Evolutionary conservation across 139 green algal genomes (phyloP).

Genomic region (Tetratostichococcus sp.): DNA sequence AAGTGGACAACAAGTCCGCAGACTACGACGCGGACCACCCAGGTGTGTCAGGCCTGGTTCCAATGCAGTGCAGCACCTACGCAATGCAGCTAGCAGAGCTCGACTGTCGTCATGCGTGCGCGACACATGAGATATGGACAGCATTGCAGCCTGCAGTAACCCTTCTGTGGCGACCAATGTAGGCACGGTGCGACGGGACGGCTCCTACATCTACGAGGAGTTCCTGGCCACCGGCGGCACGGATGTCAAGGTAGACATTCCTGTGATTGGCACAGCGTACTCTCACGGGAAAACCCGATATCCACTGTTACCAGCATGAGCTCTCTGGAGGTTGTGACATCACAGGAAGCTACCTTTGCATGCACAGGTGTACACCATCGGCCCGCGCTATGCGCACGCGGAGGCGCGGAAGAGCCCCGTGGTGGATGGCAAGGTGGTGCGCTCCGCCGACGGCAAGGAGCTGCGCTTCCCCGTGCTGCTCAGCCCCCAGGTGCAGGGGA

Average conservation of each 20-base stretch:
- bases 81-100: too few species aligned
- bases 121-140: too few species aligned
- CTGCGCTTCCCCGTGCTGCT: constrained; percentile 90
- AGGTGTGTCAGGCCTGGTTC: constrained; percentile 7
- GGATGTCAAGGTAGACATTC: constrained; percentile 97
- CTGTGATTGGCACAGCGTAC: too few species aligned
- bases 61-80: neutral
- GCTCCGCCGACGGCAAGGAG: constrained; percentile 86
- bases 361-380: constrained; percentile 84
- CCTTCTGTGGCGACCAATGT: neutral
- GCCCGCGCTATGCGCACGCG: constrained; percentile 92
- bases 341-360: too few species aligned
- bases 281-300: too few species aligned
- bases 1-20: constrained; percentile 80
- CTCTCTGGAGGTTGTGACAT: too few species aligned
- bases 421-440: constrained; percentile 91
- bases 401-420: constrained; percentile 96
- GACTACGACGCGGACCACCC: constrained; percentile 81
- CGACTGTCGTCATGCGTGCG: too few species aligned
- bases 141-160: too few species aligned
- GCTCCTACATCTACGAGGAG: constrained; percentile 97
- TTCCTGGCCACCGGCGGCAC: constrained; percentile 95
- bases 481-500: constrained; percentile 54
- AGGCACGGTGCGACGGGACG: constrained; percentile 49
- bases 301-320: too few species aligned